phyloP scores from a whole-genome alignment of 331 rosid genomes.

The Erythrophleum ivorense region DNA sequence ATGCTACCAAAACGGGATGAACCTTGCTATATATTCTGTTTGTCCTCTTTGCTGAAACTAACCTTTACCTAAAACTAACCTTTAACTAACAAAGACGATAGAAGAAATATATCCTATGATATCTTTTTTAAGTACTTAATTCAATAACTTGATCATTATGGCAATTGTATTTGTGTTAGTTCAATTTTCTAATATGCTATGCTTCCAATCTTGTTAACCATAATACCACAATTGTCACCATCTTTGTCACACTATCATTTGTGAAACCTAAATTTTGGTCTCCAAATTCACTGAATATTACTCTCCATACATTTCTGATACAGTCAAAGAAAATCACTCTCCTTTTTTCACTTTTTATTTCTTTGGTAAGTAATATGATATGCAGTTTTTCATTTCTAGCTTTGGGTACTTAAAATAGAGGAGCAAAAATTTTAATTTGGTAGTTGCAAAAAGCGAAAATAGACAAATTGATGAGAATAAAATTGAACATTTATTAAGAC shows the following conservation, averaged over 20 bases:
- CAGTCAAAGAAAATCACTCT: neutral
- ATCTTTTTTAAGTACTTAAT: neutral
- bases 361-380: neutral
- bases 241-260: neutral
- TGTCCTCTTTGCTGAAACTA: neutral
- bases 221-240: neutral
- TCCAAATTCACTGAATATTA: neutral
- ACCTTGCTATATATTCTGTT: neutral
- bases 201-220: neutral
- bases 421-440: neutral
- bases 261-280: neutral
- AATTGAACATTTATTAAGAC: constrained; percentile 12
- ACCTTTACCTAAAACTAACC: too few relatives aligned
- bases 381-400: neutral
- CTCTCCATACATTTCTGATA: neutral
- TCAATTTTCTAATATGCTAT: neutral
- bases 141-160: neutral
- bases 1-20: neutral
- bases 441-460: neutral
- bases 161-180: neutral
- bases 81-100: neutral
- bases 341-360: neutral
- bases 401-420: neutral
- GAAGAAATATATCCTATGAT: neutral
- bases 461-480: neutral